These are phyloP conservation scores for Sporothrix pseudoabietina DNA, from an alignment of 2,329 filamentous ascomycete genomes.

Conservation along the genomic window DNA sequence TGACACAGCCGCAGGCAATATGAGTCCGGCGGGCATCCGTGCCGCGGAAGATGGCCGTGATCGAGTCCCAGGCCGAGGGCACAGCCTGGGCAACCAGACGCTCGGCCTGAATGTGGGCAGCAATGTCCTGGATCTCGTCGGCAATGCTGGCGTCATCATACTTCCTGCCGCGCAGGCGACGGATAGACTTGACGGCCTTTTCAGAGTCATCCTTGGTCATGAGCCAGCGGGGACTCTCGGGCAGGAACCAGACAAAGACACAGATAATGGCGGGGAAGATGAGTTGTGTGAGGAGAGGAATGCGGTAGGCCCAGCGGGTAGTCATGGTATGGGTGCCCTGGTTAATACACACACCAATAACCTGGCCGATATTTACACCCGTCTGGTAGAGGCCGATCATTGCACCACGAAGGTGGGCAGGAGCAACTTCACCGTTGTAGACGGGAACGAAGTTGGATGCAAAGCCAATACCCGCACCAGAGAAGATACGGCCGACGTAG, in stretches of 20 bases:
- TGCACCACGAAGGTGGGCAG: constrained; percentile 1
- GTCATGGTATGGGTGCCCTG: background rate
- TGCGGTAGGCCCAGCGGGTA: constrained; percentile 13
- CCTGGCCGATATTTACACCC: constrained; percentile 8
- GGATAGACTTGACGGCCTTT: constrained; percentile 40
- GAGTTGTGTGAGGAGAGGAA: background rate
- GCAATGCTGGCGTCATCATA: constrained; percentile 34
- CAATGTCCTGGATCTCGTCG: constrained; percentile 44
- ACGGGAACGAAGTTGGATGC: constrained; percentile 19
- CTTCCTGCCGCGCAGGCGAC: constrained; percentile 41
- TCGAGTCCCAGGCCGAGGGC: background rate
- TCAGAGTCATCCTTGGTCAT: constrained; percentile 42
- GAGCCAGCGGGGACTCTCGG: constrained; percentile 40
- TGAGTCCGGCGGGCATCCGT: constrained; percentile 54
- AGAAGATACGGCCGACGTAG: background rate
- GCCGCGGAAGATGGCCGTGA: constrained; percentile 48
- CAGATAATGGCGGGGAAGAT: constrained; percentile 9
- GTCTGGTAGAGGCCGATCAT: constrained; percentile 19
- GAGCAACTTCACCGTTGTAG: constrained; percentile 15
- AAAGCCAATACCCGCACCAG: constrained; percentile 18
- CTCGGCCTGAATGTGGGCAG: constrained; percentile 43
- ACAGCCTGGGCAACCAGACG: constrained; percentile 35
- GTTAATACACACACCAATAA: constrained; percentile 16
- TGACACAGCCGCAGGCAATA: constrained; percentile 41
- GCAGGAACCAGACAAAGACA: constrained; percentile 17